Conservation (phyloP, 257 asterid species). For the Rubia yunnanensis region DNA sequence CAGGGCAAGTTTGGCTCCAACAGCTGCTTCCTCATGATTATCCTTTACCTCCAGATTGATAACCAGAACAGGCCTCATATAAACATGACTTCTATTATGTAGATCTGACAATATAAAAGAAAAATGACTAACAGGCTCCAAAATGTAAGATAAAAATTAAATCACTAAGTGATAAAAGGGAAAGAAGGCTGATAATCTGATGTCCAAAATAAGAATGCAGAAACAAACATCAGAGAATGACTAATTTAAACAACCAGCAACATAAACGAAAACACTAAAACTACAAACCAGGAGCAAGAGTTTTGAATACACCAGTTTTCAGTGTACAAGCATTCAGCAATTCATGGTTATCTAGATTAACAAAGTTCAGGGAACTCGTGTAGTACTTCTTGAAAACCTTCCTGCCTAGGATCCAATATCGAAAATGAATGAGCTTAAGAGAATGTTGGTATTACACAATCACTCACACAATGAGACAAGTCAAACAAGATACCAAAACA, state of each 20-base stretch:
- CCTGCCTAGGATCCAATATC: neutral
- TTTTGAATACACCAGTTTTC: neutral
- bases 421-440: neutral
- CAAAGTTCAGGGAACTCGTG: neutral
- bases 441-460: neutral
- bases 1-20: slow-evolving; percentile 83
- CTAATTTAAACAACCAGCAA: neutral
- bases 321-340: neutral
- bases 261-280: neutral
- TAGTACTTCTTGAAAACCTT: neutral
- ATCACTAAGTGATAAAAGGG: neutral
- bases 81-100: slow-evolving; percentile 62
- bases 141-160: neutral
- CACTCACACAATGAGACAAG: neutral
- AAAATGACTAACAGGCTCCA: slow-evolving; percentile 13
- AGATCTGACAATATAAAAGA: slow-evolving; percentile 40
- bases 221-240: neutral
- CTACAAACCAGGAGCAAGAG: neutral
- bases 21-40: slow-evolving; percentile 97
- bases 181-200: neutral
- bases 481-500: neutral
- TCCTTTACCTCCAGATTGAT: slow-evolving; percentile 96
- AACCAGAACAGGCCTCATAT: slow-evolving; percentile 68
- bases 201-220: neutral
- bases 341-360: neutral